Base-by-base conservation (phyloP, 2,329 filamentous ascomycete species). In the Hymenoscyphus fraxineus region DNA sequence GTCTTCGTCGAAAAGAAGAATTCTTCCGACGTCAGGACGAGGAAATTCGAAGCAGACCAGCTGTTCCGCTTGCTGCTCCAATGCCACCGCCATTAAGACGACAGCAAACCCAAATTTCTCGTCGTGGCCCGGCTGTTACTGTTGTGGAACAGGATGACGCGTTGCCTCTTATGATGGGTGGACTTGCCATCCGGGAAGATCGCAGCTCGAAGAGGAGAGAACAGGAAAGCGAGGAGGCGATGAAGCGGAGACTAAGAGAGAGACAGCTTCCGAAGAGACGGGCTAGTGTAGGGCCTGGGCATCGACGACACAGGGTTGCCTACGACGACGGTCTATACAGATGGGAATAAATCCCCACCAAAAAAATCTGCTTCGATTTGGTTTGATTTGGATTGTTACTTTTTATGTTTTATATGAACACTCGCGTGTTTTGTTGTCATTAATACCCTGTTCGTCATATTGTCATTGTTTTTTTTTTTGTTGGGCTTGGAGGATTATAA, bases 271-370 rank as follows among this genome's bases (percentile, higher is more conserved):
- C 70, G 7, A 65, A 65, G 41, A 54, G 64, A 51, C 56, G 69
- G n/a, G 69, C 64, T 27, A 69, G 65, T 31, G 71, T 71, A 31
- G 71, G 72, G 1, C 68, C 68, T 22, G 71, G 68, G 19, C 60
- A 64, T 22, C 56, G 71, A 47, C 64, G 71, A 60, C 67, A 69
- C 54, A 58, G 71, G 51, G 70, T 74, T 54, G 56, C 72, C n/a
- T 74, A 74, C 62, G 71, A 71, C 55, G 68, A 74, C 67, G 71
- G 71, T 13, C 66, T 72, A 47, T 74, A 74, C 67, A 59, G 72
- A 32, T 74, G 67, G 66, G 72, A 72, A 58, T 73, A 66, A 70
- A 27, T 5, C 41, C 41, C 2, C 15, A 16, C 41, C 41, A 10
- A 10, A 54, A 51, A 12, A 27, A 10, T 10, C 4, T 12, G 15